Base-by-base conservation (phyloP, 495 filamentous ascomycete species). In the Viridothelium virens region DNA sequence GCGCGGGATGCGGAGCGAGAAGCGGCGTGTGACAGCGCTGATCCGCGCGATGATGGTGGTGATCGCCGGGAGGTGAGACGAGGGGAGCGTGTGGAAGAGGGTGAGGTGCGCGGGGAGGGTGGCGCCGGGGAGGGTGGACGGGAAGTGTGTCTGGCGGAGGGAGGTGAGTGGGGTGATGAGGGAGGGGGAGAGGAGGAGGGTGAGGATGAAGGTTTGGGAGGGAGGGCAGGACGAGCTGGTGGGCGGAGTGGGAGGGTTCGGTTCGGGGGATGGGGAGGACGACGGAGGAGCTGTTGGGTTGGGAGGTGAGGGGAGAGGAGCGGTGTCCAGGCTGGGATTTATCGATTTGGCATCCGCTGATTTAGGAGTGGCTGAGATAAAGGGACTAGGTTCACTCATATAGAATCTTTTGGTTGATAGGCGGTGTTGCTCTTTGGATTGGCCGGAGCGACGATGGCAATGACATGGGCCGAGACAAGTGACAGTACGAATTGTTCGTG, bases 71-170 rank as follows among this genome's bases (percentile, higher is more conserved):
- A 53, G 47, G 47, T 53, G 47, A 3, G 47, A 9, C 10, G 47
- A 53, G 47, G 47, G 47, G 10, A 53, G 47, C 47, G 47, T n/a
- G 47, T 53, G 47, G 47, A 53, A 53, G 47, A 53, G 47, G 9
- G 47, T 53, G 47, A 53, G 47, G 47, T 53, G 47, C 6, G 10
- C 47, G 9, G 47, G 47, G 47, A 53, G 47, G n/a, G 7, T 3
- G 6, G 9, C 9, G 47, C 47, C 47, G 6, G 47, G 47, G 47
- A 10, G 47, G 10, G 47, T 12, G 6, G 47, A 53, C 7, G 47
- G 47, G 47, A 53, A 53, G 47, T 53, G n/a, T 6, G 47, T 53
- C 16, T 25, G 47, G 47, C 47, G 39, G 39, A 44, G 39, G 39
- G 5, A 12, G 39, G 39, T 44, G 39, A 44, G 39, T 5, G 39